phyloP scores from a whole-genome alignment of 306 rosid species.

The Cicer arietinum region DNA sequence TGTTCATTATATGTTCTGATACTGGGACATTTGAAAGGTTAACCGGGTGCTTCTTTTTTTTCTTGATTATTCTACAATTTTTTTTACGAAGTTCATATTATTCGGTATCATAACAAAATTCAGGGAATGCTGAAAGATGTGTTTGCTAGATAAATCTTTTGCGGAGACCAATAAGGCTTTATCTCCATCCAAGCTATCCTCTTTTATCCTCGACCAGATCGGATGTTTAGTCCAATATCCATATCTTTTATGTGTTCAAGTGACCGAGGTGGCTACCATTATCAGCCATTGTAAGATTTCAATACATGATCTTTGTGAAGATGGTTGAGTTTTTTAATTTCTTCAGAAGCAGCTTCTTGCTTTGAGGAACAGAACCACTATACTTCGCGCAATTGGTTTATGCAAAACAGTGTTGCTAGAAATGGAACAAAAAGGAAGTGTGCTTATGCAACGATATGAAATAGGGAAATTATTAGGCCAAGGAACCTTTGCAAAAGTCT shows the following conservation, averaged over 20 bases:
- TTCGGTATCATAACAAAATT: slow-evolving; percentile 41
- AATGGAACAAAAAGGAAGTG: slow-evolving; percentile 72
- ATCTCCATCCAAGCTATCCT: slow-evolving; percentile 51
- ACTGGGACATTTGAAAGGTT: slow-evolving; percentile 41
- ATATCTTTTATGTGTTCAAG: slow-evolving; percentile 44
- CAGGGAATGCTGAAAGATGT: slow-evolving; percentile 99
- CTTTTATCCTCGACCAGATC: slow-evolving; percentile 51
- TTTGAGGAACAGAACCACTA: too few relatives aligned
- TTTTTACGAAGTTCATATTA: slow-evolving; percentile 14
- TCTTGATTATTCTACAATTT: slow-evolving; percentile 32
- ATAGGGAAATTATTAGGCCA: slow-evolving; percentile 82
- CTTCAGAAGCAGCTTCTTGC: slow-evolving; percentile 36
- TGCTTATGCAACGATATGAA: slow-evolving; percentile 83
- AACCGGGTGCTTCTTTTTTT: slow-evolving; percentile 29
- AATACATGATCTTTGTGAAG: slow-evolving; percentile 65
- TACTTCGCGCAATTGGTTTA: neutral
- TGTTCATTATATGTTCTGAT: slow-evolving; percentile 24
- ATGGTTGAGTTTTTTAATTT: slow-evolving; percentile 69
- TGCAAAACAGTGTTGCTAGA: slow-evolving; percentile 29
- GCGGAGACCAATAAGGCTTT: slow-evolving; percentile 45
- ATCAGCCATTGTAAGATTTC: slow-evolving; percentile 50
- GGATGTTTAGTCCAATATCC: slow-evolving; percentile 54
- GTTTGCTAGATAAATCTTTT: slow-evolving; percentile 61
- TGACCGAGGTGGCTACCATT: slow-evolving; percentile 47
- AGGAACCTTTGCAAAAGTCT: slow-evolving; percentile 96